Base-by-base conservation (phyloP, 2,329 filamentous ascomycete genomes). In the Coleophoma eucalyptorum region DNA sequence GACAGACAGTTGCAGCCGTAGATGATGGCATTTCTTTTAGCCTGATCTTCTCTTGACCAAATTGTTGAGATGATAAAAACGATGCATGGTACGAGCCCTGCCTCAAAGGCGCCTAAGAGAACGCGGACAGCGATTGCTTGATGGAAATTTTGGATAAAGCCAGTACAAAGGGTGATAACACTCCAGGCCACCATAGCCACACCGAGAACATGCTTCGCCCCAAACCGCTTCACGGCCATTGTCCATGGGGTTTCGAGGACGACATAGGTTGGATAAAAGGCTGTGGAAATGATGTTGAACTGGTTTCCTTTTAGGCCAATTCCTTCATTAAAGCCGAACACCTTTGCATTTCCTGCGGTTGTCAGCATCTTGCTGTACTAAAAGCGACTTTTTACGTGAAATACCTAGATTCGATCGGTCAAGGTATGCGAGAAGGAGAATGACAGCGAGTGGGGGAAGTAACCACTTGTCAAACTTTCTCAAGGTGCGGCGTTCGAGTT, bases 1-100 rank as follows among this genome's bases (percentile, higher is more conserved):
- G 18, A 62, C 55, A 41, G 55, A 57, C 42, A 58, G 52, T 26
- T 62, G 15, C 53, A 57, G 13, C 35, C 35, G 35, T 38, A 38
- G 35, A 38, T 15, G 16, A 38, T 18, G 6, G 35, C 35, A 15
- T n/a, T 18, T 4, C 35, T 5, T 12, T 38, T 38, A 5, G 35
- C 35, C 13, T 38, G 35, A 18, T 5, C 13, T 12, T 38, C 35
- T 18, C 35, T 3, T 6, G 16, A 5, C 13, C 16, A 38, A 11
- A 38, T 38, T 5, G 35, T 38, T 3, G 35, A 38, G 16, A 38
- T 38, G 16, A 38, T 18, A 12, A 38, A 38, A 6, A 18, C 16
- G 15, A 38, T n/a, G 35, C 35, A 38, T 4, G 35, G 35, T 3
- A 38, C 13, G 13, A 38, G 35, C 5, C 35, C 35, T 18, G 35